These are phyloP conservation scores for Cerioporus squamosus DNA, from an alignment of 1,284 basidiomycete genomes.

Conservation along the genomic window DNA sequence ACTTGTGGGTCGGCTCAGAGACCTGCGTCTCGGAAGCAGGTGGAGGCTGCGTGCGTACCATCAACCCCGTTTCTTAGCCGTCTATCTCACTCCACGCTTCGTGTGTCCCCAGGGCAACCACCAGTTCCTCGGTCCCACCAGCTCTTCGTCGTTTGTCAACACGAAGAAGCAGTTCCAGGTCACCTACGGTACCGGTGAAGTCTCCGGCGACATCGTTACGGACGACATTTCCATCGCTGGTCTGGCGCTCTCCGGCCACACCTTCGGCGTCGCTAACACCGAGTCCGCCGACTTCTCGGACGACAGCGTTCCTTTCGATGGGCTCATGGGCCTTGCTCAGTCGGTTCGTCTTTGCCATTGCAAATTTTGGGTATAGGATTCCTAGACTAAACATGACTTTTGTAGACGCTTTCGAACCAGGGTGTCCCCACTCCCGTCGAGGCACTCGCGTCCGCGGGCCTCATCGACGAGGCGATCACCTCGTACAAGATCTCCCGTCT, in stretches of 20 bases:
- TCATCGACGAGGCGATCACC: slow-evolving; percentile 72
- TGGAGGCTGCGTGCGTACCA: slow-evolving; percentile 52
- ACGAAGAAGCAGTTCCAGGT: slow-evolving; percentile 64
- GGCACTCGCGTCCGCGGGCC: slow-evolving; percentile 61
- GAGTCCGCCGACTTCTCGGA: slow-evolving; percentile 72
- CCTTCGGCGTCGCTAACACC: slow-evolving; percentile 70
- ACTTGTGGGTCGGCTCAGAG: slow-evolving; percentile 80
- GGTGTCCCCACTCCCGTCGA: slow-evolving; percentile 75
- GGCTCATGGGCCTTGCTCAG: slow-evolving; percentile 84
- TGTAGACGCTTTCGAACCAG: slow-evolving; percentile 64
- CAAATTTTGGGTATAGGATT: too few relatives aligned
- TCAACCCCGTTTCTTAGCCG: not conserved
- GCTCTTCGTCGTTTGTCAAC: slow-evolving; percentile 70
- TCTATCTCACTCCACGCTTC: slow-evolving; percentile 8
- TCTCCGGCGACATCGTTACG: slow-evolving; percentile 66
- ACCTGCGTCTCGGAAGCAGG: slow-evolving; percentile 52
- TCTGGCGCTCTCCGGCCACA: slow-evolving; percentile 62
- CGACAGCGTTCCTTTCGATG: slow-evolving; percentile 67
- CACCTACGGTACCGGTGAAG: slow-evolving; percentile 78
- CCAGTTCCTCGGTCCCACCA: slow-evolving; percentile 64
- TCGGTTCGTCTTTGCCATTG: slow-evolving; percentile 50
- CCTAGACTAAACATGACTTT: slow-evolving; percentile 2
- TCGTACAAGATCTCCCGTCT: slow-evolving; percentile 84
- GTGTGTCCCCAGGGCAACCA: slow-evolving; percentile 54
- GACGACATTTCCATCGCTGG: slow-evolving; percentile 77